Evolutionary conservation across 768 basidiomycete genomes (phyloP).

Genomic region (Naganishia kalamii): DNA sequence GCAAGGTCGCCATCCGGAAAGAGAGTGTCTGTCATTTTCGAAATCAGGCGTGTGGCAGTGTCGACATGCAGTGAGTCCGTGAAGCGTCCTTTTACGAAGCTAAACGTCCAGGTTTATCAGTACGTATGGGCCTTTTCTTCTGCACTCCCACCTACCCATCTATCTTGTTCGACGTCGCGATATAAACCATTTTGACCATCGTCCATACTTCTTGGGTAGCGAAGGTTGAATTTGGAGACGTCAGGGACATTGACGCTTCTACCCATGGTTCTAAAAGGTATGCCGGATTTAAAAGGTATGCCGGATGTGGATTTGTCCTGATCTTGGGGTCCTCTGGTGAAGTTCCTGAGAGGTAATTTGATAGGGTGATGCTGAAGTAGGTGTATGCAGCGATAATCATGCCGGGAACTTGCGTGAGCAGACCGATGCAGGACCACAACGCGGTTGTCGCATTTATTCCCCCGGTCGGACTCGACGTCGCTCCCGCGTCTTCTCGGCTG

Average conservation of each 20-base stretch:
- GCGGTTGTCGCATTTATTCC: neutral
- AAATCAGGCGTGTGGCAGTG: constrained; percentile 44
- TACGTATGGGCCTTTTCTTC: neutral
- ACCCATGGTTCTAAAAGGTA: neutral
- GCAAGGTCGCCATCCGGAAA: constrained; percentile 83
- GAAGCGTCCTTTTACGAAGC: neutral
- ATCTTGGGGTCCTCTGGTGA: neutral
- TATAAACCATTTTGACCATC: neutral
- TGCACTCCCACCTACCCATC: neutral
- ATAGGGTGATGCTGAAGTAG: neutral
- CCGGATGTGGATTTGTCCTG: neutral
- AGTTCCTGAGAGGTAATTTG: neutral
- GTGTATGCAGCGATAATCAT: neutral
- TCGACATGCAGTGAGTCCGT: neutral
- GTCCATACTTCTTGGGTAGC: neutral
- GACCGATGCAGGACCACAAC: no score
- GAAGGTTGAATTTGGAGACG: neutral
- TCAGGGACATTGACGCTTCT: neutral
- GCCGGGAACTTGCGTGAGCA: neutral
- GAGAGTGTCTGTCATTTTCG: constrained; percentile 60
- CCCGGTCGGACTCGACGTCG: neutral
- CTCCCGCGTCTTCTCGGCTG: neutral
- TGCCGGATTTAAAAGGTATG: neutral
- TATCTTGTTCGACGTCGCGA: neutral
- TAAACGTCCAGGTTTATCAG: neutral